Base-by-base conservation (phyloP, 495 filamentous ascomycete genomes). In the Paragyromitra xinjiangensis region DNA sequence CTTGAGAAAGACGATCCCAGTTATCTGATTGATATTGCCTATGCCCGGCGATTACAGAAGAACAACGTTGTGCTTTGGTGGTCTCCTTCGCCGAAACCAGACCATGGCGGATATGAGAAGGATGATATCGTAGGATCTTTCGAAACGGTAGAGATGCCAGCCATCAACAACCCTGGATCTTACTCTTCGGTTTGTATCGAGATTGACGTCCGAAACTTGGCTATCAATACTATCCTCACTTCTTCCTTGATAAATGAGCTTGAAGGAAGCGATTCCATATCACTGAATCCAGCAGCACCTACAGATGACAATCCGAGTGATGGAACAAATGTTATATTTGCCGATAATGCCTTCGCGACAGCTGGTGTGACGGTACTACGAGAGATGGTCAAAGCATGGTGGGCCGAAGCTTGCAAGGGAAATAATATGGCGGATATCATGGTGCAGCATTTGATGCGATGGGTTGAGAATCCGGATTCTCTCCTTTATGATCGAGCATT, bases 361-460 rank as follows among this genome's bases (percentile, higher is more conserved):
- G 94, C 95, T 9, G 93, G 94, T 45, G 90, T 97, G 6, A 87
- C 90, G 24, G 95, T 98, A 14, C 86, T 99, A 3, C 90, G 95
- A 5, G 95, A 98, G 83, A 98, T 99, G 95, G 95, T 99, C 75
- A 98, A 97, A 83, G 89, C 92, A 2, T 99, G 96, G 96, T 98
- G 95, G 94, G 89, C 90, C 0, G 94, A 98, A 85, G 95, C 95
- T 11, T 97, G 94, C 84, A 91, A 90, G 68, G 94, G 94, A 4
- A 93, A 92, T 73, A 91, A 87, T 34, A 97, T 98, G 93, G 95
- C 95, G 8, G 95, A 99, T 83, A 90, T 98, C 74, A 96, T 99
- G 89, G 96, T 99, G 16, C 93, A 97, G 83, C 94, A 98, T 84
- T 87, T 99, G 37, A 93, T 99, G 26, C 92, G 96, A 79, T 99